These are phyloP conservation scores for Colletotrichum caudatum DNA, from an alignment of 2,329 filamentous ascomycete species.

Conservation along the genomic window DNA sequence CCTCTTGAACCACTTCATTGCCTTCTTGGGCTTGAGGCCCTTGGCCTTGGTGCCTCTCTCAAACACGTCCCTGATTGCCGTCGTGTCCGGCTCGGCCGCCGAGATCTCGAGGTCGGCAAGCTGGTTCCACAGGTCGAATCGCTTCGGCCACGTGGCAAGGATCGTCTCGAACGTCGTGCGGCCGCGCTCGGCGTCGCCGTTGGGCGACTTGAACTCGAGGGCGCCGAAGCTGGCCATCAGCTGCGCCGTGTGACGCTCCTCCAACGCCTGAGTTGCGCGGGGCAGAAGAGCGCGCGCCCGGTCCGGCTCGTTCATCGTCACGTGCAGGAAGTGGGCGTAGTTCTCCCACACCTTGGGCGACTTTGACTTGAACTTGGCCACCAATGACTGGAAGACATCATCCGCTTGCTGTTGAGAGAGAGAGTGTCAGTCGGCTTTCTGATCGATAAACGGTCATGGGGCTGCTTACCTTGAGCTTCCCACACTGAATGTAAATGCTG, in stretches of 20 bases:
- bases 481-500: conserved; percentile 94
- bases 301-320: conserved; percentile 76
- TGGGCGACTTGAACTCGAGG: conserved; percentile 87
- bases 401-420: conserved; percentile 78
- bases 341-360: conserved; percentile 89
- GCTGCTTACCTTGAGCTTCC: conserved; percentile 79
- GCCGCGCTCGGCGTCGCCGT: conserved; percentile 89
- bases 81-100: conserved; percentile 66
- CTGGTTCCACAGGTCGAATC: conserved; percentile 93
- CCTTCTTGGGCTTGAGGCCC: conserved; percentile 83
- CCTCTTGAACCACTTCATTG: conserved; percentile 88
- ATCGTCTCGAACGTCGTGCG: conserved; percentile 95
- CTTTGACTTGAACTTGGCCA: conserved; percentile 89
- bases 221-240: conserved; percentile 90
- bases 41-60: conserved; percentile 79
- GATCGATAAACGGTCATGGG: fast-evolving
- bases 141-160: conserved; percentile 86
- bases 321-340: conserved; percentile 93
- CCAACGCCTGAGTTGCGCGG: conserved; percentile 87
- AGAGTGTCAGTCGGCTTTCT: conserved; percentile 19
- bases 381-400: conserved; percentile 84
- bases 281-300: conserved; percentile 82
- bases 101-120: conserved; percentile 86
- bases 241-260: conserved; percentile 70
- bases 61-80: conserved; percentile 79